Conservation (phyloP, 2,329 filamentous ascomycete genomes). For the Xylariaceae sp. region DNA sequence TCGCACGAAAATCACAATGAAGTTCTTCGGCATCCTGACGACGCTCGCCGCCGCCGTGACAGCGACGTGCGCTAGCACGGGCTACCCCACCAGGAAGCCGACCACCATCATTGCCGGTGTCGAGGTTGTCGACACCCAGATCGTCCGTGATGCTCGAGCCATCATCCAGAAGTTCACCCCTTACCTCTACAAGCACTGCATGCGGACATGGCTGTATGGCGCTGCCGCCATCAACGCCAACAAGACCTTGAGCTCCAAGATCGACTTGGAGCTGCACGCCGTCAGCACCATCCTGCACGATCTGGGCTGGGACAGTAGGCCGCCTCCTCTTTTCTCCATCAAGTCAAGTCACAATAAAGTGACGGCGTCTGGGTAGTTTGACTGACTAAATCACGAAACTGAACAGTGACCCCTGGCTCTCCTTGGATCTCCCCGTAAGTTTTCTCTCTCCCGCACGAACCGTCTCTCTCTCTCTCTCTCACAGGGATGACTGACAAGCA, state of each 20-base stretch:
- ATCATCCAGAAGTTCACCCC: constrained; percentile 11
- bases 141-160: constrained; percentile 14
- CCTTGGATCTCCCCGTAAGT: constrained; percentile 13
- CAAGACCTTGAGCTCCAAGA: constrained; percentile 6
- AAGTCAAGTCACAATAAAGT: no score
- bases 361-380: no score
- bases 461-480: neutral
- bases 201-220: constrained; percentile 13
- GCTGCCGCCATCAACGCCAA: constrained; percentile 15
- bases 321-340: neutral
- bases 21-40: constrained; percentile 1
- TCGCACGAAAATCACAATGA: neutral
- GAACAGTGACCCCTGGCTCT: constrained; percentile 14
- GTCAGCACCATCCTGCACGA: constrained; percentile 14
- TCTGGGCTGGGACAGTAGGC: constrained; percentile 17
- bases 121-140: constrained; percentile 14
- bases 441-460: neutral
- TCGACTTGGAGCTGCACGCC: constrained; percentile 14
- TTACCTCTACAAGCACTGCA: constrained; percentile 13
- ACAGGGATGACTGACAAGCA: neutral
- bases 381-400: constrained; percentile 3
- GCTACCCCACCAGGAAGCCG: neutral
- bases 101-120: constrained; percentile 12
- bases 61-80: constrained; percentile 3
- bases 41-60: constrained; percentile 5